Base-by-base conservation (phyloP, 106 monocot species). In the Agapanthus africanus region DNA sequence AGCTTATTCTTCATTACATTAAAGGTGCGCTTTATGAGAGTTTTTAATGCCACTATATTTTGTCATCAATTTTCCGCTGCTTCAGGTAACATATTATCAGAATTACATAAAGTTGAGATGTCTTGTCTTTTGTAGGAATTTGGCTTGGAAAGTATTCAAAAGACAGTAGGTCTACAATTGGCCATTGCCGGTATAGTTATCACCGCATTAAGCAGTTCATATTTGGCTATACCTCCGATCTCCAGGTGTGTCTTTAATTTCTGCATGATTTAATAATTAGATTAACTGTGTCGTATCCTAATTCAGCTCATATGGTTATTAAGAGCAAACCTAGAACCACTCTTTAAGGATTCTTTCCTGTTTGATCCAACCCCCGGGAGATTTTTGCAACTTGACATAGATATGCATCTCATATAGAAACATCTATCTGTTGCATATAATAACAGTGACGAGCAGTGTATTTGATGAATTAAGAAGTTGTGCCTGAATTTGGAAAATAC, bases 191-290 rank as follows among this genome's bases (percentile, higher is more conserved):
- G 74, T 35, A 6, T 92, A 14, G 71, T 99, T 61, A 35, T 92
- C 70, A 70, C 86, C 51, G 80, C 79, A 65, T 77, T 99, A 76
- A 90, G 74, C 65, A 83, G 63, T 74, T 82, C 97, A 60, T 99
- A 99, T 73, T 68, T 60, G 6, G 66, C 66, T 46, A 52, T 68
- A 26, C 71, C 88, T 67, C 79, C 84, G 30, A 37, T 59, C 13
- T 33, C 66, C 30, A 61, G 78, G 95, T 95, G 37, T 71, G 76
- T 62, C 3, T 25, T 38, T 57, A 21, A 3, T 54, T 34, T n/a
- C 11, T 5, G 1, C 18, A 33, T 18, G 18, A 6, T 38, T 74
- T 2, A 38, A 15, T 25, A 16, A 38, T 31, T 30, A 27, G 54
- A 40, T 38, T 31, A 25, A 40, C 18, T 36, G 31, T n/a, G 18